These are phyloP conservation scores for Sedum album DNA, from an alignment of 164 flowering plant species.

Conservation along the genomic window DNA sequence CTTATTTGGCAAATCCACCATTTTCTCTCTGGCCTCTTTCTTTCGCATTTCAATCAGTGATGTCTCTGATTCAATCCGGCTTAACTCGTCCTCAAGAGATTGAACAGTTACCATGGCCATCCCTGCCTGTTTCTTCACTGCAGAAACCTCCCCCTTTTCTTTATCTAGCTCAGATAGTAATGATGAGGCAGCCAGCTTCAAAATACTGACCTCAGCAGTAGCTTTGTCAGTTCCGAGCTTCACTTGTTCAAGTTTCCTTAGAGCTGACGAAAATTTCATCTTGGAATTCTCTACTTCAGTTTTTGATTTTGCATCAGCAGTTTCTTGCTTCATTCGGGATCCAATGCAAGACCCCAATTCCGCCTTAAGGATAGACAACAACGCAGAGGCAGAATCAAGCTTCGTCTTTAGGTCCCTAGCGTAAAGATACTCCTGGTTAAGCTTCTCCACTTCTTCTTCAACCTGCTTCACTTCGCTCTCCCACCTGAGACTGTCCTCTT, in stretches of 20 bases:
- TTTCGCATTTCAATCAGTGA: constrained; percentile 51
- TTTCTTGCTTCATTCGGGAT: constrained; percentile 45
- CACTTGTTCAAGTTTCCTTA: constrained; percentile 74
- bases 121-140: constrained; percentile 74
- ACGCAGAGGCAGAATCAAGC: constrained; percentile 52
- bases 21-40: constrained; percentile 63
- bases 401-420: constrained; percentile 56
- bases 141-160: constrained; percentile 54
- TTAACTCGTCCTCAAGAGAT: constrained; percentile 77
- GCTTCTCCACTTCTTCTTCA: constrained; percentile 62
- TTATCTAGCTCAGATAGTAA: constrained; percentile 58
- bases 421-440: constrained; percentile 40
- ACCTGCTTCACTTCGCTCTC: constrained; percentile 77
- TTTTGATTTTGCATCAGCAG: constrained; percentile 10
- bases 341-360: constrained; percentile 78
- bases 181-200: constrained; percentile 67
- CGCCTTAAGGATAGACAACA: constrained; percentile 51
- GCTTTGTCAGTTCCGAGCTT: constrained; percentile 67
- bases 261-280: constrained; percentile 41
- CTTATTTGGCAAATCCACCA: constrained; percentile 67
- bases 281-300: constrained; percentile 16
- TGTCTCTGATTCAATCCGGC: constrained; percentile 48
- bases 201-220: constrained; percentile 47
- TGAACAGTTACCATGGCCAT: constrained; percentile 77
- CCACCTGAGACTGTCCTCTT: constrained; percentile 66